A percentile compares a stretch with the other conserved stretches of the same genome.
These are phyloP conservation scores for Colletotrichum endophyticum DNA, from an alignment of 2,329 filamentous ascomycete genomes.

Conservation along the genomic window DNA sequence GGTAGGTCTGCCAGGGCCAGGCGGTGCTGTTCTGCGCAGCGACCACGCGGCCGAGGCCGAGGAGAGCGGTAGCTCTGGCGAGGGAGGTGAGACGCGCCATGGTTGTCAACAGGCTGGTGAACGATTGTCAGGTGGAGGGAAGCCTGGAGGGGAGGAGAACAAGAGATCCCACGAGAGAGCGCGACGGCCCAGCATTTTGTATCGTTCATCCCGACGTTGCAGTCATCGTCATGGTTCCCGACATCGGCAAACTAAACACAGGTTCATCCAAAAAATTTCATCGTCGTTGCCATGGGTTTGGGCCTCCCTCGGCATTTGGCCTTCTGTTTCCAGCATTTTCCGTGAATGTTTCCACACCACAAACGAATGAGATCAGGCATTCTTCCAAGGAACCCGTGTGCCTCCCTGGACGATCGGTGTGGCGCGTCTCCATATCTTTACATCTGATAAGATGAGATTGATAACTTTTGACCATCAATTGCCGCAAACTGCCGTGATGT, in stretches of 20 bases:
- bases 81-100: not conserved
- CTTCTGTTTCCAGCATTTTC: not conserved
- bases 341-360: not conserved
- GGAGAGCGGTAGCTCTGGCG: not conserved
- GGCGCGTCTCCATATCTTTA: not conserved
- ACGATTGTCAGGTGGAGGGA: not conserved
- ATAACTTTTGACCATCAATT: not conserved
- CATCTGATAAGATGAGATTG: constrained; percentile 18
- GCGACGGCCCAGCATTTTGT: not conserved
- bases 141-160: not conserved
- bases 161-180: accelerated
- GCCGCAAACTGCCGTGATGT: not conserved
- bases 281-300: not conserved
- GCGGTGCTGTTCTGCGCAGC: not conserved
- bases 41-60: not conserved
- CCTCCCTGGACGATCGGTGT: not conserved
- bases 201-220: not conserved
- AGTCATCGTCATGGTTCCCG: not conserved
- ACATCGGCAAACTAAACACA: not conserved
- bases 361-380: not conserved
- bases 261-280: not conserved
- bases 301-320: not conserved
- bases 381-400: not conserved
- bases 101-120: not conserved
- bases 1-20: constrained; percentile 14